Conservation (phyloP, 164 flowering plant genomes). For the Nymphaea thermarum region DNA sequence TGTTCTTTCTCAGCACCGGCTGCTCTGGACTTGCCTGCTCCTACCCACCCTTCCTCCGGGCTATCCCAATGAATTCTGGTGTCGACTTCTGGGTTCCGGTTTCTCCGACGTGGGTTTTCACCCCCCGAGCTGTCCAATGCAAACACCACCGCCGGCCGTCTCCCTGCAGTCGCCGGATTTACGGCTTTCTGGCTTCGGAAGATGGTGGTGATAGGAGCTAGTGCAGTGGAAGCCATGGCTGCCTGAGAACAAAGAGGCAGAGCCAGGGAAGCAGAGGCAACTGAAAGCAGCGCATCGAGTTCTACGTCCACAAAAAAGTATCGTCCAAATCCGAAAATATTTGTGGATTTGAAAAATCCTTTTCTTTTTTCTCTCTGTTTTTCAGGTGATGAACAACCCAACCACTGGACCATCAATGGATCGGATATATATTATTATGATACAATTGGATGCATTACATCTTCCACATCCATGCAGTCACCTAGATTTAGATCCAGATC, state of each 20-base stretch:
- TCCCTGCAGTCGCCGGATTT: background rate
- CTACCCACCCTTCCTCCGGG: constrained; percentile 87
- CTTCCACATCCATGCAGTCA: background rate
- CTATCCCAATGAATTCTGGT: constrained; percentile 86
- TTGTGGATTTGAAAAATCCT: no score
- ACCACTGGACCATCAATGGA: no score
- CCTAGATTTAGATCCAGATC: background rate
- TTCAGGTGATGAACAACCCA: no score
- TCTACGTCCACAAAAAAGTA: no score
- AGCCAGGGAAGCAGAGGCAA: background rate
- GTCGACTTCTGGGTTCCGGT: constrained; percentile 56
- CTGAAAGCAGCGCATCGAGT: background rate
- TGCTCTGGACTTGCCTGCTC: constrained; percentile 24
- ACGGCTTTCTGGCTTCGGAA: constrained; percentile 1
- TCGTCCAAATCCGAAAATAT: no score
- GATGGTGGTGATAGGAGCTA: constrained; percentile 7
- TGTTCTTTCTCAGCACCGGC: constrained; percentile 18
- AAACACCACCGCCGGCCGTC: background rate
- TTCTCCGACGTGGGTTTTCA: constrained; percentile 4
- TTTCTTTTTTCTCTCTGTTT: no score
- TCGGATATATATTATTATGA: no score
- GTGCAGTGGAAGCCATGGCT: constrained; percentile 13
- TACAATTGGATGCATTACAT: background rate
- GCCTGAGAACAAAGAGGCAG: background rate
- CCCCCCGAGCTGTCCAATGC: constrained; percentile 1